These are phyloP conservation scores for Chlamydomonas reinhardtii DNA, from an alignment of 163 green algal species.

Conservation along the genomic window DNA sequence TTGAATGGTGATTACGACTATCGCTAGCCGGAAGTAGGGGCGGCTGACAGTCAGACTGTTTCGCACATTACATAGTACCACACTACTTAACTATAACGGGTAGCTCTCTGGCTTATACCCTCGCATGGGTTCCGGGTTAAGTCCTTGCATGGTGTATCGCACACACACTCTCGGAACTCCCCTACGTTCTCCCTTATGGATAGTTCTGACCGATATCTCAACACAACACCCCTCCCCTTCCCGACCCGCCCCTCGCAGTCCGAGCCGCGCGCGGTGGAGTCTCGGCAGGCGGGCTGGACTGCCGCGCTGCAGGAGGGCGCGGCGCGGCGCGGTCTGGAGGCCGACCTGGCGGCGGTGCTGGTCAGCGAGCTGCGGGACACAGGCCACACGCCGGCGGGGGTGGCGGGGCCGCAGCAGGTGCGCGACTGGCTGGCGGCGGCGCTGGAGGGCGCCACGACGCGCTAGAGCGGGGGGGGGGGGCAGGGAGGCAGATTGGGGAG, in stretches of 20 bases:
- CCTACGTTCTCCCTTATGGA: too few species aligned
- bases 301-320: constrained; percentile 41
- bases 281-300: neutral
- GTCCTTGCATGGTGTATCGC: too few species aligned
- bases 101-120: too few species aligned
- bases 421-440: constrained; percentile 40
- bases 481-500: too few species aligned
- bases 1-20: too few species aligned
- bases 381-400: neutral
- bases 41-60: too few species aligned
- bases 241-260: neutral
- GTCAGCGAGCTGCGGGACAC: constrained; percentile 42
- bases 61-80: too few species aligned
- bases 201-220: neutral
- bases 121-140: too few species aligned
- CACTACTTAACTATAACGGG: too few species aligned
- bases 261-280: constrained; percentile 22
- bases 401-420: constrained; percentile 42
- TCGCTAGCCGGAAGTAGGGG: too few species aligned
- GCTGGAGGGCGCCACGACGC: constrained; percentile 5
- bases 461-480: neutral
- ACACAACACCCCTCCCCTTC: neutral
- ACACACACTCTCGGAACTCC: too few species aligned
- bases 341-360: constrained; percentile 28
- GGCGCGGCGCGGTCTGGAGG: constrained; percentile 42